Percentiles rank a stretch among this genome's conserved stretches.
phyloP scores from a whole-genome alignment of 495 filamentous ascomycete species.

The Trypethelium eluteriae region DNA sequence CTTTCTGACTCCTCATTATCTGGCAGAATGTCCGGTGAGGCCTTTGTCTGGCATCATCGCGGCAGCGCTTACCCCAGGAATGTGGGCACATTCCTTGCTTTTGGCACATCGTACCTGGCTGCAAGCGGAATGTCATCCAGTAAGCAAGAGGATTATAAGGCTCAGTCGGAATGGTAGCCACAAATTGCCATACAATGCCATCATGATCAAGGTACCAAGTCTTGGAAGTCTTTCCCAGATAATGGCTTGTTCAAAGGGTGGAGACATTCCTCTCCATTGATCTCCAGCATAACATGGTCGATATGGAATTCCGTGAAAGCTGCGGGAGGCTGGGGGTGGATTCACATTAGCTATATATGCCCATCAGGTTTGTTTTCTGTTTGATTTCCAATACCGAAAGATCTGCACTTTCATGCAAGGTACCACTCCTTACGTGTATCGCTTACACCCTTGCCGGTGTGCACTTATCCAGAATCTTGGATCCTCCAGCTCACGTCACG shows the following conservation, averaged over 20 bases:
- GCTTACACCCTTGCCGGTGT: not conserved
- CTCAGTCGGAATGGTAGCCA: conserved; percentile 6
- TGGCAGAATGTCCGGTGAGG: not conserved
- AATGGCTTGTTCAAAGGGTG: not conserved
- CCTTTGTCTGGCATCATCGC: not conserved
- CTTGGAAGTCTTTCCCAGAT: not conserved
- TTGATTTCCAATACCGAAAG: not conserved
- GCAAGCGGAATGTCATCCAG: not conserved
- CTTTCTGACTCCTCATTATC: not conserved
- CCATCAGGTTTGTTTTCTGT: conserved; percentile 1
- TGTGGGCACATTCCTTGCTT: not conserved
- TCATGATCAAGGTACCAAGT: not conserved
- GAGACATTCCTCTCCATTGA: not conserved
- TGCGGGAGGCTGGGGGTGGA: conserved; percentile 3
- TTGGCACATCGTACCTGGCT: not conserved
- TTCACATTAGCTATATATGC: conserved; percentile 1
- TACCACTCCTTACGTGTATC: not conserved
- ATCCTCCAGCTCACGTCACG: conserved; percentile 3
- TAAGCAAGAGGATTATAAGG: not conserved
- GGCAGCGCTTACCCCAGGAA: conserved; percentile 3
- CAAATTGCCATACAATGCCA: not conserved
- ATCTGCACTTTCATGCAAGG: conserved; percentile 7
- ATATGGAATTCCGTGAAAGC: not conserved
- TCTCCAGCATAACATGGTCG: not conserved
- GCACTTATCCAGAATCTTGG: not conserved